Evolutionary conservation across 23 red algal species (phyloP).

Genomic region (Pyropia yezoensis): DNA sequence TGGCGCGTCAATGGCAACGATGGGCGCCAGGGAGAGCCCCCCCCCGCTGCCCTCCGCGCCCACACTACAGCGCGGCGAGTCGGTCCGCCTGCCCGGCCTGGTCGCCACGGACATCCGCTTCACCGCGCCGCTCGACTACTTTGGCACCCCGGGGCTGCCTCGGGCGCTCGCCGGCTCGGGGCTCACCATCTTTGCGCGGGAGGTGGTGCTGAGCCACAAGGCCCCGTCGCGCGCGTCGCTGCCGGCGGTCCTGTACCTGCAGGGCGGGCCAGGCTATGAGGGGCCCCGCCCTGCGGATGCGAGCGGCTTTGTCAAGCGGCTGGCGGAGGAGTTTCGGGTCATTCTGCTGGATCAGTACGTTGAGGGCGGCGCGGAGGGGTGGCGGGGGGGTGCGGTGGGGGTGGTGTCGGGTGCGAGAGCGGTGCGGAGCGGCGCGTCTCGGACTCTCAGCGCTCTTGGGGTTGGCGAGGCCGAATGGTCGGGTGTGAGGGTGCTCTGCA

Average conservation of each 20-base stretch:
- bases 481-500: no score
- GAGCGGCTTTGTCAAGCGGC: not conserved
- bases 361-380: no score
- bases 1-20: no score
- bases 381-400: no score
- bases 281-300: slow-evolving; percentile 6
- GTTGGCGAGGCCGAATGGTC: no score
- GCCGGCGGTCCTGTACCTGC: slow-evolving; percentile 4
- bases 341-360: slow-evolving; percentile 18
- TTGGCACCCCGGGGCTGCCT: not conserved
- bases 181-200: slow-evolving; percentile 1
- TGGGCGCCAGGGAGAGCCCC: no score
- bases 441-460: no score
- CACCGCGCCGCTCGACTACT: slow-evolving; percentile 1
- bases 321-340: not conserved
- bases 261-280: slow-evolving; percentile 23
- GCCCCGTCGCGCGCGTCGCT: not conserved
- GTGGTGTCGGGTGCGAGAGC: no score
- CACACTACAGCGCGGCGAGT: not conserved
- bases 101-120: slow-evolving; percentile 2
- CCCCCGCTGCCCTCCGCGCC: no score
- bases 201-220: not conserved
- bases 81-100: not conserved
- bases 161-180: not conserved
- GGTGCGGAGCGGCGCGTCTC: no score